Evolutionary conservation across 179 eudicot species (phyloP).

Genomic region (Sideroxylon spinosum): DNA sequence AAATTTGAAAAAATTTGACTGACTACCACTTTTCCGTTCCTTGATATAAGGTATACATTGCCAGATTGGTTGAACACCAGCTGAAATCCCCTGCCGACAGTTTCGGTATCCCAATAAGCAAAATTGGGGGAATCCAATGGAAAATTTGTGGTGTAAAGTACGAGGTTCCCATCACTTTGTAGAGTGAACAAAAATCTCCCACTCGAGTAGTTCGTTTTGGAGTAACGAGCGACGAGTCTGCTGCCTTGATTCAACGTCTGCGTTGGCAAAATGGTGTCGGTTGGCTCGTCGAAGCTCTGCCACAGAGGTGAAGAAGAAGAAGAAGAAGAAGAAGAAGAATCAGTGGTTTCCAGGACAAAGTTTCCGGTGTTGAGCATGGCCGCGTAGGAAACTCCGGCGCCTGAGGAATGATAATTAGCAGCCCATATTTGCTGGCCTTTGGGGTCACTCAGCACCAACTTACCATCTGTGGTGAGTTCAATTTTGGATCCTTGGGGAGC

Average conservation of each 20-base stretch:
- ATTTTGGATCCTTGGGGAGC: too few species aligned
- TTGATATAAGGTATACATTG: background rate
- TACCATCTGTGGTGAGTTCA: too few species aligned
- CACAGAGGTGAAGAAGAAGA: background rate
- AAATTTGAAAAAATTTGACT: background rate
- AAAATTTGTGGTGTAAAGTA: slow-evolving; percentile 12
- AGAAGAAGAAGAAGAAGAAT: background rate
- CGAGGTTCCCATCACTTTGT: slow-evolving; percentile 21
- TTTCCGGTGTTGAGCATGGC: slow-evolving; percentile 16
- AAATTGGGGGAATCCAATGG: background rate
- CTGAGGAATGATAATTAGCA: too few species aligned
- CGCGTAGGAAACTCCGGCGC: background rate
- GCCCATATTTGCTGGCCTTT: too few species aligned
- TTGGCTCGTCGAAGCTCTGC: slow-evolving; percentile 21
- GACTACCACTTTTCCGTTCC: slow-evolving; percentile 4
- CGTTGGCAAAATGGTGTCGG: slow-evolving; percentile 23
- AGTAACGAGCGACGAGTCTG: slow-evolving; percentile 11
- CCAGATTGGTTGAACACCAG: slow-evolving; percentile 20
- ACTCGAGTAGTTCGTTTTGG: slow-evolving; percentile 8
- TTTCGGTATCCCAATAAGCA: slow-evolving; percentile 7
- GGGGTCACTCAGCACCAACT: too few species aligned
- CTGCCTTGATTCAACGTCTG: slow-evolving; percentile 13
- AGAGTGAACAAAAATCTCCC: slow-evolving; percentile 19
- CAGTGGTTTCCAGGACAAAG: background rate
- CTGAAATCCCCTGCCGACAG: slow-evolving; percentile 16